A percentile compares a stretch with the other conserved stretches of the same genome.
Conservation (phyloP, 345 rosid genomes). For the Diplotaxis tenuifolia region DNA sequence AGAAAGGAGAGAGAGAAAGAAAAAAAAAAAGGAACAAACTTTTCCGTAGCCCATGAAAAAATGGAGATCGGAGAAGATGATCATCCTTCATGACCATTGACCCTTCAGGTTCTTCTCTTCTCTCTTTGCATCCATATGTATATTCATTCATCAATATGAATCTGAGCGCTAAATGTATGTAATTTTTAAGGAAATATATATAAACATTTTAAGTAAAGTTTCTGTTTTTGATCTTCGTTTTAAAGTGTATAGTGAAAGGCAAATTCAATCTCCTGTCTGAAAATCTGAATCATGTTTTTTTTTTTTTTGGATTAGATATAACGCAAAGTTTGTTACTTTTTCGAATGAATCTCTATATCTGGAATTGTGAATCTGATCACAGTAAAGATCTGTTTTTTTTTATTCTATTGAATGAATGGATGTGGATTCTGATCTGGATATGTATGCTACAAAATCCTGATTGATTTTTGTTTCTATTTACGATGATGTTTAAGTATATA, state of each 20-base stretch:
- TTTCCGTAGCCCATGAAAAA: slow-evolving; percentile 37
- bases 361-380: not conserved
- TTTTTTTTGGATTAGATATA: not conserved
- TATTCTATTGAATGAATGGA: not conserved
- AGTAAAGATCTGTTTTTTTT: slow-evolving; percentile 13
- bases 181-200: no score
- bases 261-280: slow-evolving; percentile 3
- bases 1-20: slow-evolving; percentile 15
- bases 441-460: not conserved
- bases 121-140: not conserved
- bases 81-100: slow-evolving; percentile 44
- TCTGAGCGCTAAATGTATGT: not conserved
- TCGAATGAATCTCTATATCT: not conserved
- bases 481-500: no score
- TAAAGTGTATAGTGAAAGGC: not conserved
- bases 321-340: slow-evolving; percentile 6
- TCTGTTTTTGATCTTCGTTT: not conserved
- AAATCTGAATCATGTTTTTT: slow-evolving; percentile 12
- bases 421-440: slow-evolving; percentile 22
- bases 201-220: slow-evolving; percentile 10
- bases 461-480: not conserved
- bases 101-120: slow-evolving; percentile 36
- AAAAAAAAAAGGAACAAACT: slow-evolving; percentile 35
- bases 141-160: not conserved
- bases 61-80: slow-evolving; percentile 47